A percentile compares a stretch with the other conserved stretches of the same genome.
Evolutionary conservation across 805 yeast genomes (phyloP).

Genomic region (Metschnikowia baotianmanensis): DNA sequence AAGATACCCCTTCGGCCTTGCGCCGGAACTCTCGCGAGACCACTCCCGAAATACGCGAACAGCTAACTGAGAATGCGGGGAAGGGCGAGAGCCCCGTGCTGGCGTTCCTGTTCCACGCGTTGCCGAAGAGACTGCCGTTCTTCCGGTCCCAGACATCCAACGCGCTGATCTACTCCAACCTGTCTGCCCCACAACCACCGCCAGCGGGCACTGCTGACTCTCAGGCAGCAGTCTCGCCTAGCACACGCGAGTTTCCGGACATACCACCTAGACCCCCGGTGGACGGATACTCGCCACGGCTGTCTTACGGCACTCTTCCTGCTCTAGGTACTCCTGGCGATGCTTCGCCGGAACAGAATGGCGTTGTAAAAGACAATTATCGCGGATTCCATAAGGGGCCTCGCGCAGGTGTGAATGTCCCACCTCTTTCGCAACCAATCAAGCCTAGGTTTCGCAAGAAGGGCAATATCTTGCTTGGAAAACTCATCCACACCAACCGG

Average conservation of each 20-base stretch:
- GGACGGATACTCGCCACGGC: constrained; percentile 18
- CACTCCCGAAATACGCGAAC: background rate
- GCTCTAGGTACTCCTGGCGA: constrained; percentile 2
- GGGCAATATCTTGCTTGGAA: constrained; percentile 37
- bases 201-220: background rate
- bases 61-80: background rate
- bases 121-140: constrained; percentile 2
- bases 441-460: constrained; percentile 45
- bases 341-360: background rate
- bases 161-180: constrained; percentile 4
- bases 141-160: constrained; percentile 6
- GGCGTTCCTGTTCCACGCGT: constrained; percentile 9
- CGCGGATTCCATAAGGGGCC: constrained; percentile 40
- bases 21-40: background rate
- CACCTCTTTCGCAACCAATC: constrained; percentile 50
- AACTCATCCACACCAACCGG: constrained; percentile 35
- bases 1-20: background rate
- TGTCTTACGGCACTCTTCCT: constrained; percentile 14
- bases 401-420: constrained; percentile 31
- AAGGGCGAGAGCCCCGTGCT: constrained; percentile 10
- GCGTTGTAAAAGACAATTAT: constrained; percentile 25
- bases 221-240: constrained; percentile 8
- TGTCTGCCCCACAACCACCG: constrained; percentile 2
- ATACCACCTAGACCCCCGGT: constrained; percentile 5
- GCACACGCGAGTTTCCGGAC: constrained; percentile 9